These are phyloP conservation scores for Colletotrichum sp. DNA, from an alignment of 2,329 filamentous ascomycete species.

Conservation along the genomic window DNA sequence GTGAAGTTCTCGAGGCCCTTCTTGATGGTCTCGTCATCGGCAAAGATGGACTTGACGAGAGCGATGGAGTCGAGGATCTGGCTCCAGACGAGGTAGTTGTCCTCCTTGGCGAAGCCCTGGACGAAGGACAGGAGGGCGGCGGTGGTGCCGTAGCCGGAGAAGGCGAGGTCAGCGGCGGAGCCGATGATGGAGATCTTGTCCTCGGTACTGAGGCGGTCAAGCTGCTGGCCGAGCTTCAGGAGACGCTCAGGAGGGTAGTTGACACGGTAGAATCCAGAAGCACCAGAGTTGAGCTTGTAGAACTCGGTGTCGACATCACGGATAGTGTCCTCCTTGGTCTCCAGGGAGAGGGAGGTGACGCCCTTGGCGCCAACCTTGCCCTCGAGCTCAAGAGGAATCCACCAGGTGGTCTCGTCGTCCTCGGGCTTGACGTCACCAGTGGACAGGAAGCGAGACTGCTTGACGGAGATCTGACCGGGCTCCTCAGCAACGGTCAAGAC, in stretches of 20 bases:
- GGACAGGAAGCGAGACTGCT: conserved; percentile 88
- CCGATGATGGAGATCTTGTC: conserved; percentile 94
- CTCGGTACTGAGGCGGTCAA: conserved; percentile 77
- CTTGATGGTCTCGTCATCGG: conserved; percentile 74
- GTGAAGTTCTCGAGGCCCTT: conserved; percentile 79
- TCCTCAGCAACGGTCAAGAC: conserved; percentile 87
- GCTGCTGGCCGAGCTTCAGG: conserved; percentile 77
- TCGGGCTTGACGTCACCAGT: conserved; percentile 90
- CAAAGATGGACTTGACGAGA: conserved; percentile 84
- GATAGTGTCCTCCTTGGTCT: conserved; percentile 78
- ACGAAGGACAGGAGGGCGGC: conserved; percentile 82
- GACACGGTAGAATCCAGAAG: conserved; percentile 88
- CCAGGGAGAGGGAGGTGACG: conserved; percentile 71
- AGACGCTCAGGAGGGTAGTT: conserved; percentile 90
- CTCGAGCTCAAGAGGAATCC: conserved; percentile 88
- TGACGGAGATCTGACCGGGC: conserved; percentile 79
- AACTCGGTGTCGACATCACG: conserved; percentile 77
- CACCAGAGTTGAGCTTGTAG: conserved; percentile 92
- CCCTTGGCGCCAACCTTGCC: conserved; percentile 71
- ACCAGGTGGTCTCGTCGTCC: conserved; percentile 93
- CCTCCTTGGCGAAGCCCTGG: conserved; percentile 82
- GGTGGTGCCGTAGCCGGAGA: conserved; percentile 85
- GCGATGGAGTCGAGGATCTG: conserved; percentile 80
- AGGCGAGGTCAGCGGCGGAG: conserved; percentile 86
- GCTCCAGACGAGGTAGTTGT: conserved; percentile 87